These are phyloP conservation scores for Euphorbia celastroides DNA, from an alignment of 441 rosid genomes.

Conservation along the genomic window DNA sequence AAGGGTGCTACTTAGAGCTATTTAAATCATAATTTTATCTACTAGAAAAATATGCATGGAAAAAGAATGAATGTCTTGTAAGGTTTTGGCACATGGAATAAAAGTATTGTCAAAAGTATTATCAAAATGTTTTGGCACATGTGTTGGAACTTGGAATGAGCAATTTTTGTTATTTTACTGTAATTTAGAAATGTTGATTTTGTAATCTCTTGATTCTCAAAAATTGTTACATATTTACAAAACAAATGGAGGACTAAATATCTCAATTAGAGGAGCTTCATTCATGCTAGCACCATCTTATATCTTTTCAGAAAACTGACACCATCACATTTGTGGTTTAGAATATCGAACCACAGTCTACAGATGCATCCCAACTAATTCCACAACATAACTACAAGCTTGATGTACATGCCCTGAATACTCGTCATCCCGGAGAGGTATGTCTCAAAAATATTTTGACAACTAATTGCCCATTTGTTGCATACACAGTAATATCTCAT, in stretches of 20 bases:
- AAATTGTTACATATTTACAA: too few relatives aligned
- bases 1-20: neutral
- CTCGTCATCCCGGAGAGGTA: constrained; percentile 96
- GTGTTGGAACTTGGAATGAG: too few relatives aligned
- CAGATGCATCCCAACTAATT: constrained; percentile 74
- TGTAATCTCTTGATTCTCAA: too few relatives aligned
- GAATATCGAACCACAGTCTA: constrained; percentile 72
- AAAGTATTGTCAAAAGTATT: neutral
- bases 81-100: neutral
- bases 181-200: too few relatives aligned
- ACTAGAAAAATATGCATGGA: neutral
- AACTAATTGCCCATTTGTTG: neutral
- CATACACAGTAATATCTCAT: neutral
- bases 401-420: constrained; percentile 80
- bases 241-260: neutral
- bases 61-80: neutral
- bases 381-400: constrained; percentile 99
- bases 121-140: too few relatives aligned
- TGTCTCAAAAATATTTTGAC: constrained; percentile 12
- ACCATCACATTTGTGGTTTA: constrained; percentile 29
- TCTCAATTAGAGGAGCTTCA: neutral
- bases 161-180: neutral
- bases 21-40: neutral
- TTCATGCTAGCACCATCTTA: neutral
- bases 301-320: neutral